Base-by-base conservation (phyloP, 805 yeast genomes). In the Candida lessepsii region DNA sequence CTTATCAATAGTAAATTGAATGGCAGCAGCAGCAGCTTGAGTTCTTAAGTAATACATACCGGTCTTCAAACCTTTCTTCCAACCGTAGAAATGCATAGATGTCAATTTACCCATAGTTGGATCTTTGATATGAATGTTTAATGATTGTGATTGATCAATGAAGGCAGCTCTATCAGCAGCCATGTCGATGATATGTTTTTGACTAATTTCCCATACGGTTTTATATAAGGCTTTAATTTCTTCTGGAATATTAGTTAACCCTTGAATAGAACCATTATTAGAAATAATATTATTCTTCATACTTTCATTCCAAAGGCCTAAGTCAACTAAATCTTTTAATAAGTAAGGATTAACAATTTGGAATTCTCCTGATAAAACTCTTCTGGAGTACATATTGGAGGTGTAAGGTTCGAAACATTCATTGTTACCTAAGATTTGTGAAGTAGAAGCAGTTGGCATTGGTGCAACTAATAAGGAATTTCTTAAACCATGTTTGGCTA, bases 41-140 rank as follows among this genome's bases (percentile, higher is more conserved):
- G 98, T 91, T 67, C 98, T 83, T 63, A 93, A 73, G 67, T 93
- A 93, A 74, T 93, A 93, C 95, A 93, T 91, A 57, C 99, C 99
- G 4, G 99, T 93, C 76, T 93, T 93, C 61, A 93, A 77, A 46
- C 99, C 99, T 72, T 86, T 88, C 73, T 86, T 86, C 99, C 99
- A 93, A 35, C 96, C 98, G 60, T 93, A 91, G 74, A 93, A 93
- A 65, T 93, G 99, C 97, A 93, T 93, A 49, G 93, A 81, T 5
- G 98, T 93, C 59, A 93, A 76, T 65, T 93, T 93, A 55, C 96
- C 95, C 91, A 88, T 86, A 2, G 98, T 89, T 45, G 97, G 97
- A 46, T 81, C 82, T 60, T 77, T 80, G 63, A 93, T 73, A 69
- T 87, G 90, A 49, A 93, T 80, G 63, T 91, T 93, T 74, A 93